Evolutionary conservation across 371 early-diverging fungal genomes (phyloP).

Genomic region (Parasitella parasitica): DNA sequence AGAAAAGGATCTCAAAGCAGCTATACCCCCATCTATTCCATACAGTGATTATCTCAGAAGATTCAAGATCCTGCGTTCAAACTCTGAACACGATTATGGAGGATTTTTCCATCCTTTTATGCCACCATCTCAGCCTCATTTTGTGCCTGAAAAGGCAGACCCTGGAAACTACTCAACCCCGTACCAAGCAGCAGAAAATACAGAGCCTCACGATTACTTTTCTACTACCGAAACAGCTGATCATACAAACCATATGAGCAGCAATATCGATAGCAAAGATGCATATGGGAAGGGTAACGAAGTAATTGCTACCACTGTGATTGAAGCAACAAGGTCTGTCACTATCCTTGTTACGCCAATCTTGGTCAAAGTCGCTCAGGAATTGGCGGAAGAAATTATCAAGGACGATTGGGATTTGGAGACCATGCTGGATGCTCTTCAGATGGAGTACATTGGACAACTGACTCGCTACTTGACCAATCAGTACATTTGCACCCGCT

Average conservation of each 20-base stretch:
- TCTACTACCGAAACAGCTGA: neutral
- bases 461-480: conserved; percentile 60
- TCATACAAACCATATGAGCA: conserved; percentile 4
- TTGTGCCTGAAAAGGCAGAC: conserved; percentile 38
- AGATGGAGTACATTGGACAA: conserved; percentile 66
- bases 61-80: conserved; percentile 46
- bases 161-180: conserved; percentile 7
- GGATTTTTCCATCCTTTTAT: conserved; percentile 52
- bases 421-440: conserved; percentile 68
- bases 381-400: conserved; percentile 66
- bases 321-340: conserved; percentile 62
- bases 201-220: conserved; percentile 3
- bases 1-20: conserved; percentile 11
- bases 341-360: conserved; percentile 71
- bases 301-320: conserved; percentile 50
- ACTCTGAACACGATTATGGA: conserved; percentile 13
- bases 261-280: conserved; percentile 1
- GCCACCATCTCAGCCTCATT: conserved; percentile 49
- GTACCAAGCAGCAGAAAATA: neutral
- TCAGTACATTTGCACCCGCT: conserved; percentile 50
- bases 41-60: conserved; percentile 68
- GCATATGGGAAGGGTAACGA: conserved; percentile 32
- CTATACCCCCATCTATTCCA: conserved; percentile 65
- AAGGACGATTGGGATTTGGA: conserved; percentile 69
- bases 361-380: conserved; percentile 71